Base-by-base conservation (phyloP, 2,329 filamentous ascomycete species). In the Ceratocystis cacaofunesta region DNA sequence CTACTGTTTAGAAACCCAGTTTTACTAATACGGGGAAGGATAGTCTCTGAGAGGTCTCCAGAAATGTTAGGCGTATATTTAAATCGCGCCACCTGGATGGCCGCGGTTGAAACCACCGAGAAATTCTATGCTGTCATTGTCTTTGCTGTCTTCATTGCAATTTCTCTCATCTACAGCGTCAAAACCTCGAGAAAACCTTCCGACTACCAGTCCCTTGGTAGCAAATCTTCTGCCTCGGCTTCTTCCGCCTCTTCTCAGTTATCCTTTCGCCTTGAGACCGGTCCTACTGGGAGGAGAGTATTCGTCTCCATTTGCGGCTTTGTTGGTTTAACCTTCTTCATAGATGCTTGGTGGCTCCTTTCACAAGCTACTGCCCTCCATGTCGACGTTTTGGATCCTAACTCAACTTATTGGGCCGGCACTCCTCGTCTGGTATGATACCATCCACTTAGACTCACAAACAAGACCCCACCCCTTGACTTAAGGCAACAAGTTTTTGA, bases 351-450 rank as follows among this genome's bases (percentile, higher is more conserved):
- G 62, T 67, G 65, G 65, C 32, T 64, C n/a, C 61, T 67, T 19
- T 57, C 41, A 15, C 55, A 67, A 62, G 62, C 62, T 22, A 48
- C 25, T n/a, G 46, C 48, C 5, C 36, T 55, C 6, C 17, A 64
- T 17, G 57, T 67, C 8, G 62, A 64, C 6, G 36, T 67, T 58
- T 43, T 67, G 25, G 58, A 50, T 28, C 46, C 65, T 6, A 60
- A 57, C 17, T 58, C 62, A 8, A 46, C 65, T 10, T 64, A 64
- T 22, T 67, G 65, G 65, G 28, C 57, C 5, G 52, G 60, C 36
- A 65, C 44, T 5, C 19, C 52, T 19, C 65, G 65, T n/a, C 57
- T 67, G 55, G 65, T 67, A 67, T 44, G 65, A 61, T 62, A 28
- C 44, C 46, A 43, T 19, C 12, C 19, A 36, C 46, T 52, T 32